Evolutionary conservation across 1,139 yeast species (phyloP).

Genomic region (Suhomyces bolitotheri): DNA sequence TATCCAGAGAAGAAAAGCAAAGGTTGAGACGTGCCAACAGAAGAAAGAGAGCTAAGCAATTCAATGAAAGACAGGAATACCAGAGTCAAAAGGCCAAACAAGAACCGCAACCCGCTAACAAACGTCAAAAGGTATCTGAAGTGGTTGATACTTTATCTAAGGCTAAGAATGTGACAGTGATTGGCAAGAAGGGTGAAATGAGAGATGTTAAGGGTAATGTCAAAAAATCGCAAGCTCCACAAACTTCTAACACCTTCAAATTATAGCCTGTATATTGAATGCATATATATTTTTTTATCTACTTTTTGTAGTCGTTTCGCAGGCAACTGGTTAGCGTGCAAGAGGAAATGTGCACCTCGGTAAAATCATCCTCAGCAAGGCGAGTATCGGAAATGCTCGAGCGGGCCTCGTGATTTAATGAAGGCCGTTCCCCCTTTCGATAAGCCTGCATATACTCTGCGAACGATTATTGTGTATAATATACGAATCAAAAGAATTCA

Average conservation of each 20-base stretch:
- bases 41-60: constrained; percentile 69
- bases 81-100: constrained; percentile 27
- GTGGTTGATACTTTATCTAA: constrained; percentile 72
- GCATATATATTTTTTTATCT: no score
- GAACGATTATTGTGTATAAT: no score
- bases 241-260: constrained; percentile 21
- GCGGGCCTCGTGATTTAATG: no score
- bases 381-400: no score
- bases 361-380: no score
- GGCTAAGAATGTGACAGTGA: constrained; percentile 76
- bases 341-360: no score
- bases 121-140: constrained; percentile 59
- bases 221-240: constrained; percentile 36
- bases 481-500: no score
- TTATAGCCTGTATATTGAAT: constrained; percentile 18
- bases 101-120: constrained; percentile 28
- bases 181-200: constrained; percentile 75
- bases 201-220: constrained; percentile 71
- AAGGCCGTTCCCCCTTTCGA: no score
- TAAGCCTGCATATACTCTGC: no score
- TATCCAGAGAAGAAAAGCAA: constrained; percentile 83
- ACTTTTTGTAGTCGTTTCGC: no score
- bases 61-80: constrained; percentile 38
- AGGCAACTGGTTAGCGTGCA: no score
- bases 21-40: constrained; percentile 84